Evolutionary conservation across 2,329 filamentous ascomycete species (phyloP).

Genomic region (Venturia pyrina): DNA sequence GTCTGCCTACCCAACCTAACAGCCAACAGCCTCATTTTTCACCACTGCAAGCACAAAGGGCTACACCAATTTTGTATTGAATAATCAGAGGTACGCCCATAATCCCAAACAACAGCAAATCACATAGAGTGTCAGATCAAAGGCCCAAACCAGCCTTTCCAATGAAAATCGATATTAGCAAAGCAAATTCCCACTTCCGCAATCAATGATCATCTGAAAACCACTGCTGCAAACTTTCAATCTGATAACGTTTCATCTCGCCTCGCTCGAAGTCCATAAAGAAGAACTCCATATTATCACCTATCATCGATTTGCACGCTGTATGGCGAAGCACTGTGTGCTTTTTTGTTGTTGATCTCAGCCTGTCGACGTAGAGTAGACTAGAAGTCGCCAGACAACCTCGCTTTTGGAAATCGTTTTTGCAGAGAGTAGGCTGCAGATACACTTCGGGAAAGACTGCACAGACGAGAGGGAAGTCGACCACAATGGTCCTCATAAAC

Average conservation of each 20-base stretch:
- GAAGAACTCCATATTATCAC: not conserved
- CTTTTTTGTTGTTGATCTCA: not conserved
- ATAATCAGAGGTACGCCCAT: not conserved
- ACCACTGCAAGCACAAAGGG: not conserved
- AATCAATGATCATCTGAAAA: not conserved
- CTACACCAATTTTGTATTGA: not conserved
- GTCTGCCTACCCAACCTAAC: too few species aligned
- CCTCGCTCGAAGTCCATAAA: not conserved
- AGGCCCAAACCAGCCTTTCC: not conserved
- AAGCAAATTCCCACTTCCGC: not conserved
- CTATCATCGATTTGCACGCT: not conserved
- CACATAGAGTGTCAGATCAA: not conserved
- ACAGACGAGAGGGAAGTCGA: not conserved
- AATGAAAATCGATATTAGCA: not conserved
- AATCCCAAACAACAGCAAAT: not conserved
- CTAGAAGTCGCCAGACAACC: not conserved
- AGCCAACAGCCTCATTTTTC: too few species aligned
- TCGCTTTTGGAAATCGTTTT: not conserved
- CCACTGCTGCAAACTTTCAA: not conserved
- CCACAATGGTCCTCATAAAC: not conserved
- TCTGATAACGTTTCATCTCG: not conserved
- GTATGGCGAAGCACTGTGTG: not conserved
- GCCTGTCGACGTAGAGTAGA: not conserved
- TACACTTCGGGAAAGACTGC: not conserved
- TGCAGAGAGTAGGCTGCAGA: not conserved